Conservation (phyloP, 2,329 filamentous ascomycete genomes). For the Hypoxylon sp. region DNA sequence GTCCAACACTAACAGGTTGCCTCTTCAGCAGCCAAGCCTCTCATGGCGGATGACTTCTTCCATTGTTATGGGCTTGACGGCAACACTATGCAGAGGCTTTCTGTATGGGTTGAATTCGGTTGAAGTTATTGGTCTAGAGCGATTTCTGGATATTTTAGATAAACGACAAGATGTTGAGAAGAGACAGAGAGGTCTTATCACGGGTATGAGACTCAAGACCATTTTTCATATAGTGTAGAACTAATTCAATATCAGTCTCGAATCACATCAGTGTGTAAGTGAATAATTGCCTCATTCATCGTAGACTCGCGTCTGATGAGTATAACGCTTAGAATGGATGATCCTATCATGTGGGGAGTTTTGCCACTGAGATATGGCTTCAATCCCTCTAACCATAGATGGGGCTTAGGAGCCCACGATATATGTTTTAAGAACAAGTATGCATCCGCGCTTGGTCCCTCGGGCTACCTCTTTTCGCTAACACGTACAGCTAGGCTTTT, state of each 20-base stretch:
- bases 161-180: slow-evolving; percentile 75
- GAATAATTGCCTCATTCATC: slow-evolving; percentile 47
- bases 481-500: slow-evolving; percentile 66
- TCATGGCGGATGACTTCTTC: slow-evolving; percentile 82
- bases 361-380: slow-evolving; percentile 82
- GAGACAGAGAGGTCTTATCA: slow-evolving; percentile 84
- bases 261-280: slow-evolving; percentile 93
- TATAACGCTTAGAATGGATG: slow-evolving; percentile 78
- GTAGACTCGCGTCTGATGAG: slow-evolving; percentile 47
- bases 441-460: not conserved
- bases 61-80: slow-evolving; percentile 80
- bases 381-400: slow-evolving; percentile 82
- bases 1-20: slow-evolving; percentile 37
- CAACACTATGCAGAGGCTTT: slow-evolving; percentile 79
- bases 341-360: slow-evolving; percentile 93
- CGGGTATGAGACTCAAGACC: slow-evolving; percentile 68
- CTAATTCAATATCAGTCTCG: slow-evolving; percentile 72
- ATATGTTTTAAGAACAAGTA: slow-evolving; percentile 94
- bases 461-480: slow-evolving; percentile 14
- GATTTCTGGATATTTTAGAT: slow-evolving; percentile 83
- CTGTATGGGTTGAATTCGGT: slow-evolving; percentile 81
- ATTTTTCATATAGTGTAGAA: slow-evolving; percentile 14
- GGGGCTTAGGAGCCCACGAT: slow-evolving; percentile 93
- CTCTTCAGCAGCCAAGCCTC: slow-evolving; percentile 67
- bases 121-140: slow-evolving; percentile 81